Percentiles rank a stretch among this genome's conserved stretches.
Conservation (phyloP, 345 rosid genomes). For the Eutrema yunnanense region DNA sequence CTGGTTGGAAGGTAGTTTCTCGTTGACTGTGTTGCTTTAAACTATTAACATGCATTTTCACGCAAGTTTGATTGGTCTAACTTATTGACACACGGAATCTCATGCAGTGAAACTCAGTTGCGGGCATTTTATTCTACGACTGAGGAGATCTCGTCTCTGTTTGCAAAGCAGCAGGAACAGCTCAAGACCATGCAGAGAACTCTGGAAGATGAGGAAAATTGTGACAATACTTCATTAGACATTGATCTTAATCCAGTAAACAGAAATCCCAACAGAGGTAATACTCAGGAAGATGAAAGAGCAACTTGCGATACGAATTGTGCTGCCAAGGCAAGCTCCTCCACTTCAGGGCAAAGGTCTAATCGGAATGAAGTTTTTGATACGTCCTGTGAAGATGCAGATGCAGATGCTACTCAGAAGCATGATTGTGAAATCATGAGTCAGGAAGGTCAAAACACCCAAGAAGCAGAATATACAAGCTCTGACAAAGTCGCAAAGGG, state of each 20-base stretch:
- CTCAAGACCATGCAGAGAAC: slow-evolving; percentile 90
- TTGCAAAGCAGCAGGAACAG: slow-evolving; percentile 94
- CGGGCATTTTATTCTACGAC: slow-evolving; percentile 95
- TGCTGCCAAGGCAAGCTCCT: slow-evolving; percentile 41
- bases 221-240: slow-evolving; percentile 67
- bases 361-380: slow-evolving; percentile 29
- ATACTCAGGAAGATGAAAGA: slow-evolving; percentile 30
- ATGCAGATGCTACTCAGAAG: slow-evolving; percentile 79
- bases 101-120: slow-evolving; percentile 85
- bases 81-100: slow-evolving; percentile 7
- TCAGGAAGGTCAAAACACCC: slow-evolving; percentile 71
- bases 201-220: slow-evolving; percentile 88
- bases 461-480: slow-evolving; percentile 66
- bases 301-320: slow-evolving; percentile 20
- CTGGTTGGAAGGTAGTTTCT: not conserved
- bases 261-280: slow-evolving; percentile 23
- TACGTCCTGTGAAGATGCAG: slow-evolving; percentile 65
- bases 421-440: slow-evolving; percentile 76
- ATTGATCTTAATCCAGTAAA: slow-evolving; percentile 44
- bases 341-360: slow-evolving; percentile 46
- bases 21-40: not conserved
- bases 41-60: slow-evolving; percentile 2
- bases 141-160: slow-evolving; percentile 69
- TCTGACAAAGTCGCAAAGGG: slow-evolving; percentile 40
- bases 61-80: slow-evolving; percentile 5